Base-by-base conservation (phyloP, 225 moss, liverwort and hornwort species). In the Pseudisothecium myosuroides region DNA sequence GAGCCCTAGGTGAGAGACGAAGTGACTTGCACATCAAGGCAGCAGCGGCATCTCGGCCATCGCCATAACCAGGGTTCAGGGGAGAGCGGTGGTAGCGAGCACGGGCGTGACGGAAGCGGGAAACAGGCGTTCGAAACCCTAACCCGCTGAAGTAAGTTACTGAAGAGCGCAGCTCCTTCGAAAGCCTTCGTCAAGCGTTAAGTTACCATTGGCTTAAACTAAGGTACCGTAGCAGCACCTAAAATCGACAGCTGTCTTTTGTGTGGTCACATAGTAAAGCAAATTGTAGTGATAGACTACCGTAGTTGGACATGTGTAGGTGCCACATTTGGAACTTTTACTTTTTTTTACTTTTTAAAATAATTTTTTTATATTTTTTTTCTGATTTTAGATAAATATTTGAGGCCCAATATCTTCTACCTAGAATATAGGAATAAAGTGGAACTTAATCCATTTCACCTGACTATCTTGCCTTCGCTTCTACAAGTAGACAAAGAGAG, bases 11-110 rank as follows among this genome's bases (percentile, higher is more conserved):
- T 29, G 36, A 43, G 68, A 50, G 84, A 45, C 85, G 41, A 36
- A 43, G 17, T 45, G 59, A 31, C 80, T 84, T 89, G 85, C 61
- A 55, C 87, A n/a, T 90, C 90, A 92, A 88, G 89, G 62, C 55
- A 69, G 69, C n/a, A 52, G 87, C 54, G 19, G 68, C 88, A 36
- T 10, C 23, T 31, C 39, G 50, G 49, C 34, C 82, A 88, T 85
- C 88, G 85, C 87, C 85, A 89, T n/a, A 31, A 37, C 62, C 55
- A 80, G 34, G 16, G 59, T 61, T 80, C 76, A 75, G n/a, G 32
- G 65, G 29, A 88, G n/a, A 49, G 58, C 63, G 36, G 86, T 73
- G 61, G 23, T 19, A 10, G 59, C n/a, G 37, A 49, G 47, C 52
- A n/a, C 84, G 37, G 29, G 60, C 54, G 74, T 84, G 64, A 43